Percentiles rank a stretch among this genome's conserved stretches.
Conservation (phyloP, 352 stramenopile species). For the Pythium biforme region DNA sequence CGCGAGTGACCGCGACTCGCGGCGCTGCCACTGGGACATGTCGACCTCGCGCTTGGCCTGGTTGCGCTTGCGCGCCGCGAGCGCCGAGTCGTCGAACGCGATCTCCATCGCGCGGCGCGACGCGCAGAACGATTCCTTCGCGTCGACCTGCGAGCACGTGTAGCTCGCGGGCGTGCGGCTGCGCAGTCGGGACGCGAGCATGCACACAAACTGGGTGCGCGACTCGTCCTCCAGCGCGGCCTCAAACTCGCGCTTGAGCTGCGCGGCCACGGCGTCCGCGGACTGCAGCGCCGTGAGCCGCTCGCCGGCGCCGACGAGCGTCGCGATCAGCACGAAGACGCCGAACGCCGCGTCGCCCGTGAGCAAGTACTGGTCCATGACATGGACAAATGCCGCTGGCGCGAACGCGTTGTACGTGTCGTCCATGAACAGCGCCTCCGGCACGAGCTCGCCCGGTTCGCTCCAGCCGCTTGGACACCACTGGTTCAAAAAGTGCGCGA, state of each 20-base stretch:
- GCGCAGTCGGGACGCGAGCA: conserved; percentile 57
- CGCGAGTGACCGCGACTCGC: conserved; percentile 66
- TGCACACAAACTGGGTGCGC: conserved; percentile 56
- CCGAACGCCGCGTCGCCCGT: conserved; percentile 68
- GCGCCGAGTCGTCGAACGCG: conserved; percentile 41
- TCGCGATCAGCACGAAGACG: conserved; percentile 67
- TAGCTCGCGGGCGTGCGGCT: conserved; percentile 65
- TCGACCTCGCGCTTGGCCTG: conserved; percentile 44
- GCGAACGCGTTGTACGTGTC: conserved; percentile 68
- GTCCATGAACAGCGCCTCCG: conserved; percentile 55
- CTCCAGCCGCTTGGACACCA: conserved; percentile 76
- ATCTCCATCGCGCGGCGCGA: conserved; percentile 59
- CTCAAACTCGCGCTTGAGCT: conserved; percentile 40
- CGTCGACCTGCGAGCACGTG: conserved; percentile 52
- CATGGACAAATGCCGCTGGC: conserved; percentile 55
- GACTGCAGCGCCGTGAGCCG: conserved; percentile 34
- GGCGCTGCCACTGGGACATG: conserved; percentile 81
- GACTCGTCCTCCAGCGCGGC: conserved; percentile 37
- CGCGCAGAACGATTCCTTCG: conserved; percentile 40
- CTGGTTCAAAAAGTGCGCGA: conserved; percentile 68
- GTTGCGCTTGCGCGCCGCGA: conserved; percentile 27
- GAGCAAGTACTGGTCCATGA: conserved; percentile 81
- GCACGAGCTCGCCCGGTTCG: conserved; percentile 48
- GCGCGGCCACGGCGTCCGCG: conserved; percentile 36
- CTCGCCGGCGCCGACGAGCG: conserved; percentile 47